phyloP scores from a whole-genome alignment of 495 filamentous ascomycete genomes.

The Annulohypoxylon nitens region DNA sequence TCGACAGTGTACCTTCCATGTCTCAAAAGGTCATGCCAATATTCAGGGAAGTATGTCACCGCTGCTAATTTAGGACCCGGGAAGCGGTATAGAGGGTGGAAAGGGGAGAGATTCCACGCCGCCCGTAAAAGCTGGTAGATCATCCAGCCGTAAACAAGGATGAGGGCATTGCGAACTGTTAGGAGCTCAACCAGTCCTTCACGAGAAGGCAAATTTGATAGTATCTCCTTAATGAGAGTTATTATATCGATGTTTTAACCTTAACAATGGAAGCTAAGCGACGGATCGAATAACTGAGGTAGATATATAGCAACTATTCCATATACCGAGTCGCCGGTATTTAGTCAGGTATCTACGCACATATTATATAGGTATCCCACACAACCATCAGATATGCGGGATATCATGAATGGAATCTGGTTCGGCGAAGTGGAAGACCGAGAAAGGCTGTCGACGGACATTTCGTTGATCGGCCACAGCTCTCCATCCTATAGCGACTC shows the following conservation, averaged over 20 bases:
- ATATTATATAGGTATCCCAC: neutral
- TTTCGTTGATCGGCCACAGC: neutral
- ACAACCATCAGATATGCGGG: neutral
- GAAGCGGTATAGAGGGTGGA: constrained; percentile 53
- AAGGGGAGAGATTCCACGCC: constrained; percentile 52
- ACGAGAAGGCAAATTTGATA: neutral
- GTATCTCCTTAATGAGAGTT: neutral
- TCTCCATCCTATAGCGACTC: neutral
- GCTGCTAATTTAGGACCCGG: constrained; percentile 66
- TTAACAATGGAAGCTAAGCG: no score
- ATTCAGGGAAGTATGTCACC: constrained; percentile 61
- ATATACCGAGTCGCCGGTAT: neutral
- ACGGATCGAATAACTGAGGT: neutral
- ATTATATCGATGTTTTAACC: neutral
- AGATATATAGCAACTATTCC: neutral
- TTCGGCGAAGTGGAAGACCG: neutral
- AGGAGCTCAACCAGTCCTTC: neutral
- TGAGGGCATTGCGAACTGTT: constrained; percentile 3
- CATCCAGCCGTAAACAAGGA: constrained; percentile 44
- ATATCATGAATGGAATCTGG: neutral
- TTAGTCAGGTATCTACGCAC: neutral
- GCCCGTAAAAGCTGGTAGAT: constrained; percentile 43
- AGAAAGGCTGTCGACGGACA: neutral
- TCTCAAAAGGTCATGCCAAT: constrained; percentile 62
- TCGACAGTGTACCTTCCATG: constrained; percentile 60